Base-by-base conservation (phyloP, 441 rosid species). In the Euphorbia celastroides region DNA sequence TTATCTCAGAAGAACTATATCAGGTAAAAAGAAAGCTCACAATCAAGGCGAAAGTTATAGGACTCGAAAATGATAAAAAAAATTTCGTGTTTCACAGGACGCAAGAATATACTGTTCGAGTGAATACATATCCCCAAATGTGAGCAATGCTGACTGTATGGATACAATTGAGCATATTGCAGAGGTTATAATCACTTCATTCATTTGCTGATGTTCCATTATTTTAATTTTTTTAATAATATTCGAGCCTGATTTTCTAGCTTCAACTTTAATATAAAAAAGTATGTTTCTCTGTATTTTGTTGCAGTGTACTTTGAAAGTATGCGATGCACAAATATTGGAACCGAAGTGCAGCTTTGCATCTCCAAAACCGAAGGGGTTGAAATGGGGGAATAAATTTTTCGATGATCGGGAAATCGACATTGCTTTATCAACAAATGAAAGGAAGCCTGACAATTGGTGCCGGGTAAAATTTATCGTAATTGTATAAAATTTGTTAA, bases 401-500 rank as follows among this genome's bases (percentile, higher is more conserved):
- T 71, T 58, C 2, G 66, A 75, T 41, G 70, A 36, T 28, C 2
- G 1, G 25, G 62, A 69, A n/a, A 25, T 59, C 0, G 73, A 64
- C 16, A 50, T 67, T 54, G 55, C 57, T 59, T 54, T 41, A 16
- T 31, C 61, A 30, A 17, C 62, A 27, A 38, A 3, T 3, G 5
- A 0, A 9, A 0, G 9, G 30, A 7, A 5, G 0, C 26, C 46
- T 28, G n/a, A 42, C 11, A 64, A 63, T 64, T 75, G 79, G 79
- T 75, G 79, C 38, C 32, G 79, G 42, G 75, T 71, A 67, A 67
- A n/a, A n/a, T 27, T 14, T 8, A 58, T 31, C n/a, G n/a, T 13
- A 7, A 51, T 25, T 10, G 14, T 46, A 19, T 34, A 23, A 2
- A 44, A n/a, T 51, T 51, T 20, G 56, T 51, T 19, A 12, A 51